A percentile compares a stretch with the other conserved stretches of the same genome.
These are phyloP conservation scores for Pterula multifida DNA, from an alignment of 1,284 basidiomycete genomes.

Conservation along the genomic window DNA sequence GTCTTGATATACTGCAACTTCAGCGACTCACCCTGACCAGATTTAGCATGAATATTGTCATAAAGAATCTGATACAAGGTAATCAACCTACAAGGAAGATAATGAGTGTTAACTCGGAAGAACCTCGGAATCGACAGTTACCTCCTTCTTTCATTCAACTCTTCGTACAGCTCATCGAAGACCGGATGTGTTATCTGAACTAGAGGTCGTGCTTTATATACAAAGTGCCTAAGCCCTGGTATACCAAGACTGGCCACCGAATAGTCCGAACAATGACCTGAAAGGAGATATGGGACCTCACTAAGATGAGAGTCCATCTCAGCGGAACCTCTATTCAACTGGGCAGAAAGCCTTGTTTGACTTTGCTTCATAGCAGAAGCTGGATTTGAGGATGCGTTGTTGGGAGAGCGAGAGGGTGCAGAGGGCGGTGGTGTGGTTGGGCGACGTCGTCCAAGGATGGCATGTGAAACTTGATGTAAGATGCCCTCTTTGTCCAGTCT, in stretches of 20 bases:
- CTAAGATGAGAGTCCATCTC: neutral
- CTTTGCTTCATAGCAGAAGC: neutral
- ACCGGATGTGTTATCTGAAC: slow-evolving; percentile 81
- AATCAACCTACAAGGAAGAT: slow-evolving; percentile 38
- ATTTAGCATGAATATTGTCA: slow-evolving; percentile 78
- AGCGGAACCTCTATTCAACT: neutral
- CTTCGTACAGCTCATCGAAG: slow-evolving; percentile 77
- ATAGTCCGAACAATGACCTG: slow-evolving; percentile 32
- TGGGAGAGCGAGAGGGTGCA: neutral
- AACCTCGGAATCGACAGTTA: slow-evolving; percentile 15
- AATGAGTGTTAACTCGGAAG: slow-evolving; percentile 5
- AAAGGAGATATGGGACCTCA: neutral
- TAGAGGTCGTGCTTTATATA: slow-evolving; percentile 83
- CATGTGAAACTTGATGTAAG: slow-evolving; percentile 34
- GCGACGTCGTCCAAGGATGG: slow-evolving; percentile 28
- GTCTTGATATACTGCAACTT: slow-evolving; percentile 81
- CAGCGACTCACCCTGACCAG: slow-evolving; percentile 61
- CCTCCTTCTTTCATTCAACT: slow-evolving; percentile 46
- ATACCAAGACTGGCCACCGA: slow-evolving; percentile 64
- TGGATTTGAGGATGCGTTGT: neutral
- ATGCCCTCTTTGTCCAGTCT: slow-evolving; percentile 51
- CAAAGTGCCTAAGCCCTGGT: slow-evolving; percentile 85
- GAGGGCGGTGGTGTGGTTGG: neutral
- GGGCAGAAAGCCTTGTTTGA: neutral
- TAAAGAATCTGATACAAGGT: slow-evolving; percentile 80